Evolutionary conservation across 2,329 filamentous ascomycete genomes (phyloP), one percentile per base, ranked within the genome.

Genomic region (Neoascochyta sp.): DNA sequence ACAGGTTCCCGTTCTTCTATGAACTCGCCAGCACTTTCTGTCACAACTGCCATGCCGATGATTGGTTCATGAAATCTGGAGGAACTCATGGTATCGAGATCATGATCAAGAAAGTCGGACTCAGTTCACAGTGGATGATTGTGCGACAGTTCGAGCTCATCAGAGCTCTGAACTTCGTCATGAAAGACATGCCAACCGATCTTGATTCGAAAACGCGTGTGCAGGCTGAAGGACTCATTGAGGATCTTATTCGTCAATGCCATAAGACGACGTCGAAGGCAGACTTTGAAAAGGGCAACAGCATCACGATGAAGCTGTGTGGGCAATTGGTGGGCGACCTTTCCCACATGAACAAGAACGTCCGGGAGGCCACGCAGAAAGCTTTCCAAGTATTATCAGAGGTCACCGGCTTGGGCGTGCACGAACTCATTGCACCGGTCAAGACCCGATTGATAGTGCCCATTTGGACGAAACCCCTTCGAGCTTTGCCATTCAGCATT

Each of bases 41-140:
- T 49, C 92, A 98, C 59, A 88, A 86, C 44, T 98, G 92, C 60
- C 89, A 95, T 51, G 88, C 92, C 51, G 90, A 98, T 60, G 92
- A 98, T 52, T 99, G 93, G 92, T 98, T 95, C 56, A 89, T 89
- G 29, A 98, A 99, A 65, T 85, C 88, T 20, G 92, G 90, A 27
- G 92, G 92, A 21, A 89, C 85, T 31, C 68, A 90, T 12, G 93
- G 93, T 32, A 95, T 99, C 51, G 83, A 86, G 52, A 81, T 93
- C 34, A 69, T 98, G 35, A 81, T 90, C 17, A 90, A 86, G 2
- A 83, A 90, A 47, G 70, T 96, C 32, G 81, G 90, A 30, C 73
- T 98, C 25, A 87, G 87, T 22, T 85, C 93, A 51, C 60, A 70
- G 1, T 99, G 92, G 87, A 72, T 98, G 18, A 73, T 78, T 12